Evolutionary conservation across 2,329 filamentous ascomycete species (phyloP).

Genomic region (Penicillium sp.): DNA sequence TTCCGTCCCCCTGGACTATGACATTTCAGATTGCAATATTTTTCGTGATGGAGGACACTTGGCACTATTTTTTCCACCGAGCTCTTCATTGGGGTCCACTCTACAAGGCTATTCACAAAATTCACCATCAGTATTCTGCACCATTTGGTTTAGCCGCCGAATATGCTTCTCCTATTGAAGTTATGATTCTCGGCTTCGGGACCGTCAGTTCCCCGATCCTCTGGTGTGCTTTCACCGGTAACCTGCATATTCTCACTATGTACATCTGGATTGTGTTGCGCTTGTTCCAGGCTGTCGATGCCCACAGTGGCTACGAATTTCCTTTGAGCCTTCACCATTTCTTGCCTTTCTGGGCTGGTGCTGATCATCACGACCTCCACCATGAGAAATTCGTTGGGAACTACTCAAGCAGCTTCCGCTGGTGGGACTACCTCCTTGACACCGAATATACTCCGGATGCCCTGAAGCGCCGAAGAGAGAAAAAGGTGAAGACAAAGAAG

Average conservation of each 20-base stretch:
- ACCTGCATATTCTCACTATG: slow-evolving; percentile 96
- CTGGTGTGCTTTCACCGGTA: slow-evolving; percentile 77
- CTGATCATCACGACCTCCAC: slow-evolving; percentile 93
- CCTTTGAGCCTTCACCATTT: slow-evolving; percentile 96
- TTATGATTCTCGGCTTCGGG: slow-evolving; percentile 89
- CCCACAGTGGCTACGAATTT: slow-evolving; percentile 97
- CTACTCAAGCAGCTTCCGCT: slow-evolving; percentile 96
- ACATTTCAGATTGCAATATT: slow-evolving; percentile 87
- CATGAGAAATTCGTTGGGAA: slow-evolving; percentile 99
- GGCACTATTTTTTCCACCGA: slow-evolving; percentile 98
- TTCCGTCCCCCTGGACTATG: slow-evolving; percentile 83
- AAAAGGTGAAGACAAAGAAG: slow-evolving; percentile 5
- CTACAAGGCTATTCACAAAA: slow-evolving; percentile 97
- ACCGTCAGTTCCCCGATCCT: slow-evolving; percentile 79
- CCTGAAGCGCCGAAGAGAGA: slow-evolving; percentile 70
- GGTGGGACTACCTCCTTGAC: slow-evolving; percentile 95
- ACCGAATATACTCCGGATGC: slow-evolving; percentile 91
- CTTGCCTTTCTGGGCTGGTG: slow-evolving; percentile 96
- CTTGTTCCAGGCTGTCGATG: slow-evolving; percentile 95
- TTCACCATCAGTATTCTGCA: slow-evolving; percentile 97
- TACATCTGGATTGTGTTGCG: slow-evolving; percentile 93
- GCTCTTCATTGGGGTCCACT: slow-evolving; percentile 90
- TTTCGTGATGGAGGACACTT: slow-evolving; percentile 93
- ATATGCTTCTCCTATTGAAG: slow-evolving; percentile 96
- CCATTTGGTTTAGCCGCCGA: slow-evolving; percentile 96